A percentile compares a stretch with the other conserved stretches of the same genome.
These are phyloP conservation scores for Mycena pura DNA, from an alignment of 768 basidiomycete species.

Conservation along the genomic window DNA sequence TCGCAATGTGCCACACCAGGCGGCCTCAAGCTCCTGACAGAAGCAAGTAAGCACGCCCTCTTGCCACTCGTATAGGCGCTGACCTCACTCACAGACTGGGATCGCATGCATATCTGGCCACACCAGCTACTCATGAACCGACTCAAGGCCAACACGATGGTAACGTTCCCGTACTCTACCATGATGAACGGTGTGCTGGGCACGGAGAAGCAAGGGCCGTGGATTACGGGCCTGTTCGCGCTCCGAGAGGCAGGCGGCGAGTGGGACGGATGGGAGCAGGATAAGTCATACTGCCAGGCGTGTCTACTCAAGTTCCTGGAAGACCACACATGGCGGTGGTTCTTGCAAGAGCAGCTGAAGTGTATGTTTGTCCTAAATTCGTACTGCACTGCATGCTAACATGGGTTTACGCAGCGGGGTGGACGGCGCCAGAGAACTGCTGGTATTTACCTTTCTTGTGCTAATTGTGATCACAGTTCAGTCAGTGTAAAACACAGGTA, in stretches of 20 bases:
- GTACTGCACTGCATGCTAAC: not conserved
- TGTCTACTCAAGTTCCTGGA: constrained; percentile 16
- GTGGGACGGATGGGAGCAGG: not conserved
- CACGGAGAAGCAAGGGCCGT: not conserved
- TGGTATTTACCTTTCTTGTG: not conserved
- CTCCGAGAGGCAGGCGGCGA: not conserved
- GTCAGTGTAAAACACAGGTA: constrained; percentile 11
- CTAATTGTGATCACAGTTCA: not conserved
- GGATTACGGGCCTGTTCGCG: not conserved
- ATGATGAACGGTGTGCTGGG: not conserved
- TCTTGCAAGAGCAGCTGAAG: not conserved
- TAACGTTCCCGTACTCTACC: not conserved
- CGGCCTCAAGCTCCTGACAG: not conserved
- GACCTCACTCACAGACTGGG: not conserved
- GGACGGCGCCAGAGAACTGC: constrained; percentile 20
- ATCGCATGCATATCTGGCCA: not conserved
- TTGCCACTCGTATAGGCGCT: not conserved
- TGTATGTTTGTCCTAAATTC: not conserved
- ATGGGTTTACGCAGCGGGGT: constrained; percentile 5
- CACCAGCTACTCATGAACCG: not conserved
- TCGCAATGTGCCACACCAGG: constrained; percentile 15
- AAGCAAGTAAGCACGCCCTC: constrained; percentile 10
- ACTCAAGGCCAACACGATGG: not conserved
- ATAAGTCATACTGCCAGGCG: constrained; percentile 3
- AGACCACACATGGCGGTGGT: constrained; percentile 19